Conservation (phyloP, 768 basidiomycete species). For the Boletales sp. region DNA sequence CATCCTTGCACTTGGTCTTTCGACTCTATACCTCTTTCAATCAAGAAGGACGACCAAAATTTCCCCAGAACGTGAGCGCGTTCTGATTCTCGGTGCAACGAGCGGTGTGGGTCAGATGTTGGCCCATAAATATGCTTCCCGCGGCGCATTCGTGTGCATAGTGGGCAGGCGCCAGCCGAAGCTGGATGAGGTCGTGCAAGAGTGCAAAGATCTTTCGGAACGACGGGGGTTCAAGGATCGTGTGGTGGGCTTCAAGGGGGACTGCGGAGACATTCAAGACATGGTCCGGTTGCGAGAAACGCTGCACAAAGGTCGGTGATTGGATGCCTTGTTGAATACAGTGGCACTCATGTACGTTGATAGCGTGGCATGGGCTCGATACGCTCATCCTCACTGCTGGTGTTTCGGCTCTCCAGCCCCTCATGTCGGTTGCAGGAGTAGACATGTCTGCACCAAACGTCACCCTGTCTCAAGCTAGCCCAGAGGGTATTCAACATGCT, state of each 20-base stretch:
- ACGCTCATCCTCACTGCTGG: conserved; percentile 82
- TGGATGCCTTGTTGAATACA: not conserved
- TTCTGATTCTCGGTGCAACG: conserved; percentile 79
- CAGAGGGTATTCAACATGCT: conserved; percentile 56
- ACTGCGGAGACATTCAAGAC: conserved; percentile 64
- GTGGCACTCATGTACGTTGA: not conserved
- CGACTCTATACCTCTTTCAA: conserved; percentile 16
- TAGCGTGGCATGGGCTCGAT: conserved; percentile 82
- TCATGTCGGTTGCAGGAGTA: conserved; percentile 67
- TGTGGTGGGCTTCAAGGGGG: conserved; percentile 53
- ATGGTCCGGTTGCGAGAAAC: conserved; percentile 56
- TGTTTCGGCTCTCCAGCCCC: conserved; percentile 74
- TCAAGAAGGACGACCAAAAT: conserved; percentile 35
- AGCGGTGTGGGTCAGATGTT: conserved; percentile 77
- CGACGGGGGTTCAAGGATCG: conserved; percentile 20
- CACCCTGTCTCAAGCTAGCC: conserved; percentile 37
- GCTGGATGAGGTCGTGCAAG: conserved; percentile 55
- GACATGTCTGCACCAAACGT: conserved; percentile 30
- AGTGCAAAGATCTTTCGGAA: conserved; percentile 43
- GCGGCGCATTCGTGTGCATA: conserved; percentile 75
- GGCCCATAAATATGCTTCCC: conserved; percentile 63
- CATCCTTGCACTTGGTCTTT: conserved; percentile 11
- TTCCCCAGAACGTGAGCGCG: conserved; percentile 54
- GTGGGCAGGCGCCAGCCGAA: conserved; percentile 61
- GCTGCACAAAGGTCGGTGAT: conserved; percentile 48